These are phyloP conservation scores for Candida chauliodis DNA, from an alignment of 805 yeast genomes.

Conservation along the genomic window DNA sequence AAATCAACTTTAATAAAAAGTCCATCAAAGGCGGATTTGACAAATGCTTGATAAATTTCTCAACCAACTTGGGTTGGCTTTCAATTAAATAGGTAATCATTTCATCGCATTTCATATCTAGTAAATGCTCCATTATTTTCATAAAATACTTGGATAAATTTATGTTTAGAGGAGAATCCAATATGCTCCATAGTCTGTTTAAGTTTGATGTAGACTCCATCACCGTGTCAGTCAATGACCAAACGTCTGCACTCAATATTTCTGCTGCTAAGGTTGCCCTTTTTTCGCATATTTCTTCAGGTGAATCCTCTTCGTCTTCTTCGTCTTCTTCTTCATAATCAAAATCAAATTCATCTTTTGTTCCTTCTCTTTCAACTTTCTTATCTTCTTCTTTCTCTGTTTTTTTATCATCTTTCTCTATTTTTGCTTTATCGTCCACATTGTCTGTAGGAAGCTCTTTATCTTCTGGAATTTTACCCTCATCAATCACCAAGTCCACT, in stretches of 20 bases:
- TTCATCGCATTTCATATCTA: constrained; percentile 48
- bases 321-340: constrained; percentile 12
- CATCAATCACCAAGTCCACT: constrained; percentile 36
- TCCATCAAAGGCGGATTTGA: constrained; percentile 47
- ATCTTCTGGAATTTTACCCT: constrained; percentile 50
- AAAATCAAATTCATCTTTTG: constrained; percentile 1
- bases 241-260: constrained; percentile 83
- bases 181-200: constrained; percentile 71
- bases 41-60: constrained; percentile 41
- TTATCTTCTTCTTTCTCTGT: constrained; percentile 4
- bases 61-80: constrained; percentile 39
- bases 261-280: constrained; percentile 67
- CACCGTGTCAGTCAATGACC: constrained; percentile 89
- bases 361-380: neutral
- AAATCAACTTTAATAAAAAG: constrained; percentile 39
- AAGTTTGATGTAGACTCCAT: constrained; percentile 69
- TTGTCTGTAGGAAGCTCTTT: constrained; percentile 4
- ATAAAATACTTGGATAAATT: constrained; percentile 83
- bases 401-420: constrained; percentile 6
- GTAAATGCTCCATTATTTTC: constrained; percentile 73
- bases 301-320: constrained; percentile 29
- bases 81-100: constrained; percentile 43
- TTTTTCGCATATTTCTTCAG: constrained; percentile 33
- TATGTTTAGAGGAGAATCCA: constrained; percentile 72
- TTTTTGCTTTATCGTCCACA: constrained; percentile 6